These are phyloP conservation scores for Periconia sp. DNA, from an alignment of 2,329 filamentous ascomycete genomes.

Conservation along the genomic window DNA sequence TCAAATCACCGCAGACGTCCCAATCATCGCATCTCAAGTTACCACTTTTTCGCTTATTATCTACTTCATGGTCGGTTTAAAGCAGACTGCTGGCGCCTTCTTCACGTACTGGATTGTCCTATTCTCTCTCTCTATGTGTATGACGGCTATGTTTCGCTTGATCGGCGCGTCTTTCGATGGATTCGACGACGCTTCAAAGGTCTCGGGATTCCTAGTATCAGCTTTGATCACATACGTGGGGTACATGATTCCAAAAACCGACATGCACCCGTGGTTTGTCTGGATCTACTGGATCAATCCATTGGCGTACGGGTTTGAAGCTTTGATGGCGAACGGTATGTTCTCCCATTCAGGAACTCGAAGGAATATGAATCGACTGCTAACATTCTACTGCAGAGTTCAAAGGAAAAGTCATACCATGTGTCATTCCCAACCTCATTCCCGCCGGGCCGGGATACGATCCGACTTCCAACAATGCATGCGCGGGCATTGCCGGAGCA, in stretches of 20 bases:
- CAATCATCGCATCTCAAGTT: constrained; percentile 65
- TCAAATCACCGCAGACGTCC: constrained; percentile 68
- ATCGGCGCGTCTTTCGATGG: constrained; percentile 73
- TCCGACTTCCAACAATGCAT: neutral
- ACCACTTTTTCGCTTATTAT: constrained; percentile 66
- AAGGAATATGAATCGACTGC: no score
- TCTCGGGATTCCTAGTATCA: constrained; percentile 59
- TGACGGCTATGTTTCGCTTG: constrained; percentile 83
- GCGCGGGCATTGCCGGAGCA: constrained; percentile 44
- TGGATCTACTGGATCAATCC: constrained; percentile 74
- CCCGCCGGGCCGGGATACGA: constrained; percentile 36
- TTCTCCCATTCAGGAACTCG: no score
- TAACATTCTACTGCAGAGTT: no score
- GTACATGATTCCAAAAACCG: constrained; percentile 59
- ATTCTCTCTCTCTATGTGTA: constrained; percentile 71
- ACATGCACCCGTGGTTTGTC: constrained; percentile 61
- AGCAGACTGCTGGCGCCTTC: constrained; percentile 73
- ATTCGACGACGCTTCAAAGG: constrained; percentile 62
- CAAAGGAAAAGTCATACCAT: constrained; percentile 53
- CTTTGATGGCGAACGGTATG: constrained; percentile 73
- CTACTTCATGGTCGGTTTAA: constrained; percentile 84
- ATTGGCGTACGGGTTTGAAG: constrained; percentile 78
- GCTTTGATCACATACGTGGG: constrained; percentile 69
- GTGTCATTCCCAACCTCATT: constrained; percentile 58
- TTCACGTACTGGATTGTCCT: constrained; percentile 81